phyloP scores from a whole-genome alignment of 2,329 filamentous ascomycete species.

The Phyllosticta ampelicida region DNA sequence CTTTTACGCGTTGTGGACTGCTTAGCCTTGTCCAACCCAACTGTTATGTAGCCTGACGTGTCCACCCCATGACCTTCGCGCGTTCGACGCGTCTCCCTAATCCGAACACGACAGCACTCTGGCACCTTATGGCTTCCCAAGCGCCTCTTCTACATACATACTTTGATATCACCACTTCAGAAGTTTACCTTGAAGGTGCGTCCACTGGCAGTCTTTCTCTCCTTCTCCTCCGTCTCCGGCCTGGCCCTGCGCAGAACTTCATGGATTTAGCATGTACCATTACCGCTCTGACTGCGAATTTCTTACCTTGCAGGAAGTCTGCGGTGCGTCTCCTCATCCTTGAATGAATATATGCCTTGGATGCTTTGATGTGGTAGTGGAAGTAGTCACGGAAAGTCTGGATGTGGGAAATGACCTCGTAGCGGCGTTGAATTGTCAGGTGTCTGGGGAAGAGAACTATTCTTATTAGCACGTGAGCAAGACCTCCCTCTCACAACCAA shows the following conservation, averaged over 20 bases:
- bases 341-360: slow-evolving; percentile 97
- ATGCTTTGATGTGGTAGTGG: slow-evolving; percentile 99
- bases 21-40: not conserved
- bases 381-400: slow-evolving; percentile 99
- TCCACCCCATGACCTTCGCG: not conserved
- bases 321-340: slow-evolving; percentile 96
- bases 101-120: not conserved
- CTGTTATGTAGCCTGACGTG: not conserved
- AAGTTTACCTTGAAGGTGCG: slow-evolving; percentile 63
- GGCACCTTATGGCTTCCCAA: not conserved
- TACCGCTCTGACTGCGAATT: not conserved
- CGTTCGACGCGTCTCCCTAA: not conserved
- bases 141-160: not conserved
- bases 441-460: slow-evolving; percentile 91
- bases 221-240: slow-evolving; percentile 92
- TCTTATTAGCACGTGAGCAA: slow-evolving; percentile 16
- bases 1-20: not conserved
- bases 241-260: slow-evolving; percentile 88
- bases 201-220: slow-evolving; percentile 95
- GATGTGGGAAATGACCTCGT: slow-evolving; percentile 95
- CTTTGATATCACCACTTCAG: not conserved
- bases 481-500: slow-evolving; percentile 3
- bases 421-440: slow-evolving; percentile 77
- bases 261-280: slow-evolving; percentile 25
- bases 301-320: slow-evolving; percentile 89